Evolutionary conservation across 2,329 filamentous ascomycete species (phyloP), one percentile per base, ranked within the genome.

Genomic region (Mariannaea sp.): DNA sequence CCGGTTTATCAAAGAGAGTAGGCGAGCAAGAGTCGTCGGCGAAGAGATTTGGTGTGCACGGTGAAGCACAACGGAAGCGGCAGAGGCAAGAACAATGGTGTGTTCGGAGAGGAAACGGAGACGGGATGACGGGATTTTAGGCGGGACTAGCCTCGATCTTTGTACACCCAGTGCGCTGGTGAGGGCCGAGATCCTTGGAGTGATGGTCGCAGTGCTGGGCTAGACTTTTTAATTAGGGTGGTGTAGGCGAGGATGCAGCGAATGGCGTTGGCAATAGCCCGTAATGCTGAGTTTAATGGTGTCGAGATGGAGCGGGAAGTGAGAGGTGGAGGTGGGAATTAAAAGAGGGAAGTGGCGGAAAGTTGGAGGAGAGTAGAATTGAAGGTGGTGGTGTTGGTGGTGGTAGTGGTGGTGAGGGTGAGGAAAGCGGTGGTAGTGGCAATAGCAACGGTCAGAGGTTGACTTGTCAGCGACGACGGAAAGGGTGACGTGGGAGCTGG

Each of bases 401-500:
- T 60, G 60, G 55, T 64, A 60, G 58, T 57, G 60, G 55, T 51
- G 48, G 44, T 44, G 42, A 7, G 12, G 26, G 26, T 16, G 33
- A 7, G 16, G n/a, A n/a, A n/a, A n/a, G n/a, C n/a, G n/a, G n/a
- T n/a, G n/a, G n/a, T n/a, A n/a, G 35, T 39, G 24, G 35, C 17
- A 24, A 39, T 19, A 46, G 38, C 39, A 33, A 44, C 39, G 44
- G 55, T 53, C 26, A 53, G 43, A 47, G 50, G 54, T 12, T 12
- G 29, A 12, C 58, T 59, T 65, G 62, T 65, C 62, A 65, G 60
- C 49, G 56, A 53, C 50, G 58, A 62, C 59, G 62, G 62, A 14
- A n/a, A 13, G 13, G 19, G 61, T 65, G 62, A 64, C 62, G 60
- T 65, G 62, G 60, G 62, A 60, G 53, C 29, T 35, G 26, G 17